Evolutionary conservation across 331 rosid genomes (phyloP).

Genomic region (Spiraea crenata): DNA sequence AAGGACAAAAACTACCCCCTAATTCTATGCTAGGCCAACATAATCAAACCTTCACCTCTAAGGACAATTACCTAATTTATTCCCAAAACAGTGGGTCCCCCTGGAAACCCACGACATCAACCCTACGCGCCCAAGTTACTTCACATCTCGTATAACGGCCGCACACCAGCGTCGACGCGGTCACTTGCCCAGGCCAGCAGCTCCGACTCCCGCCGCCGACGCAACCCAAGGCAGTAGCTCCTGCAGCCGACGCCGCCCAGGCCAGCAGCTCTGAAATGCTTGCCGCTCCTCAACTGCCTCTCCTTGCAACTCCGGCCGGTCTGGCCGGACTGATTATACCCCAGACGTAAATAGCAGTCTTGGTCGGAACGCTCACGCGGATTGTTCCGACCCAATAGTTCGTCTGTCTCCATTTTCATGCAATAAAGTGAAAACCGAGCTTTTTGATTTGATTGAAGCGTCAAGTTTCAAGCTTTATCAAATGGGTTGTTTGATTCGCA

Average conservation of each 20-base stretch:
- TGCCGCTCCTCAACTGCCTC: constrained; percentile 74
- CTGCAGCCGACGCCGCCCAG: too few species aligned
- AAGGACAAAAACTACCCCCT: too few species aligned
- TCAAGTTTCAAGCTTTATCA: neutral
- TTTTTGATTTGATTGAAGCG: neutral
- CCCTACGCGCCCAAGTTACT: too few species aligned
- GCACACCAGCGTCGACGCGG: too few species aligned
- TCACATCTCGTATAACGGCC: too few species aligned
- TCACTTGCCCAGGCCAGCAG: neutral
- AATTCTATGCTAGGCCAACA: too few species aligned
- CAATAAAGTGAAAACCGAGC: neutral
- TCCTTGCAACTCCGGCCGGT: constrained; percentile 75
- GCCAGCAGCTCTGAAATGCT: constrained; percentile 49
- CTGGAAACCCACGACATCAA: too few species aligned
- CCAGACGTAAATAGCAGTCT: constrained; percentile 93
- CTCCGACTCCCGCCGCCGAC: too few species aligned
- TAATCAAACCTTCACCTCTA: too few species aligned
- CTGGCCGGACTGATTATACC: constrained; percentile 91
- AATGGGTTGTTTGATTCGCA: neutral
- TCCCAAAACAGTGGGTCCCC: too few species aligned
- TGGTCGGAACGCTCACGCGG: constrained; percentile 48
- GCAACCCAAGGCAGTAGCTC: too few species aligned
- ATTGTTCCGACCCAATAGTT: constrained; percentile 44
- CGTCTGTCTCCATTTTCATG: constrained; percentile 55
- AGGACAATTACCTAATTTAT: too few species aligned